Base-by-base conservation (phyloP, 2,329 filamentous ascomycete species). In the Tolypocladium album region DNA sequence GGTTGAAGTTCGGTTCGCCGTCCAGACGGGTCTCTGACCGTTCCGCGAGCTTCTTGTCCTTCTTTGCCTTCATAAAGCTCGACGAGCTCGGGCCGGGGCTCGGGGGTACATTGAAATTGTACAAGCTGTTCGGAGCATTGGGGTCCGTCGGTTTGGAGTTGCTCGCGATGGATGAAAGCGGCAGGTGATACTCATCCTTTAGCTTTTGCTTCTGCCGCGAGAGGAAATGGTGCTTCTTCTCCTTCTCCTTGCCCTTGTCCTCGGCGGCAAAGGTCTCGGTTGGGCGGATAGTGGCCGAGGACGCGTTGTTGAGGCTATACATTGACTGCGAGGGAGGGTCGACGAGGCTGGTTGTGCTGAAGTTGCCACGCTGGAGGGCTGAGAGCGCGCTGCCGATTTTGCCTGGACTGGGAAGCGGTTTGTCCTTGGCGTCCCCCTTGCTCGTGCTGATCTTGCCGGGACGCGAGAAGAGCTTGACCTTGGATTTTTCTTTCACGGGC, bases 1-100 rank as follows among this genome's bases (percentile, higher is more conserved):
- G 61, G 31, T 70, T 71, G 65, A 77, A 72, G 56, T 70, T 69
- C 22, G 76, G 74, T 75, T 83, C 81, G 63, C 74, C 85, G 61
- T 86, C 80, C 42, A 84, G 72, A 15, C 77, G 75, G 62, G 71
- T 75, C 8, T 78, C 71, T 60, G 76, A 80, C 65, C 86, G 85
- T 64, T 90, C 88, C 63, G 89, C 87, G 65, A 88, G 87, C 71
- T 88, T 88, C 78, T 93, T 96, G 69, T 96, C 91, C 61, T 89
- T 93, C 69, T 94, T 89, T 3, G 88, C 88, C 74, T 94, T 95
- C 43, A 87, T 81, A 70, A 97, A 96, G 39, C 82, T 79, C 34
- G 80, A 82, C 58, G 79, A 82, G 57, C 80, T 82, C 17, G 86
- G 84, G 0, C 82, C 87, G 1, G 89, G 88, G 62, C 87, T 91